These are phyloP conservation scores for Macrophomina phaseolina DNA, from an alignment of 2,329 filamentous ascomycete genomes.

Conservation along the genomic window DNA sequence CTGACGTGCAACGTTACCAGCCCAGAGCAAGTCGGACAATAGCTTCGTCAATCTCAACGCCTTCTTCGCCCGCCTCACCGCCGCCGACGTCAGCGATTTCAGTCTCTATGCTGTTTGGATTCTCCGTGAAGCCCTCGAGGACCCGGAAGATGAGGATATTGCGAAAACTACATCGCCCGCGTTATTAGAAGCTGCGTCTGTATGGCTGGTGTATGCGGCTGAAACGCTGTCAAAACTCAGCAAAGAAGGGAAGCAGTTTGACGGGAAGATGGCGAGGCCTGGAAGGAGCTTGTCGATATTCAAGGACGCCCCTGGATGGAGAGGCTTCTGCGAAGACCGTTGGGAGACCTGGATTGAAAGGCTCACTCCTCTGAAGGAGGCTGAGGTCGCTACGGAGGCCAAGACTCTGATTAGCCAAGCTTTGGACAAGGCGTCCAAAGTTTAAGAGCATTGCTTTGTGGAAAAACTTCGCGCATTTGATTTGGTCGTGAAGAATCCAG, in stretches of 20 bases:
- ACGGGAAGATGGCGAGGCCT: conserved; percentile 26
- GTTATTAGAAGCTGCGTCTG: conserved; percentile 1
- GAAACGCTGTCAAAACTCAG: conserved; percentile 9
- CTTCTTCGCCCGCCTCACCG: conserved; percentile 24
- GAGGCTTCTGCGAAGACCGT: conserved; percentile 23
- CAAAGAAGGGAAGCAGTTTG: conserved; percentile 25
- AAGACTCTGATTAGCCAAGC: conserved; percentile 10
- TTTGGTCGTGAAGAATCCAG: not conserved
- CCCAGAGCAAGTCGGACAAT: not conserved
- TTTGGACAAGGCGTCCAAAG: not conserved
- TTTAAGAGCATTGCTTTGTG: not conserved
- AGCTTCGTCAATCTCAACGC: conserved; percentile 26
- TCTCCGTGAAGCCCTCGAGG: conserved; percentile 27
- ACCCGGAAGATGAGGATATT: not conserved
- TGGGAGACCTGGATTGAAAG: conserved; percentile 25
- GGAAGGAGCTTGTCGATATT: conserved; percentile 22
- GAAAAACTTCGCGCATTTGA: not conserved
- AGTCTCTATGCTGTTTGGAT: conserved; percentile 28
- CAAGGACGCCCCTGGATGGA: conserved; percentile 25
- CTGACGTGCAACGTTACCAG: not conserved
- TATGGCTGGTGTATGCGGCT: conserved; percentile 23
- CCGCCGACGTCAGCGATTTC: conserved; percentile 19
- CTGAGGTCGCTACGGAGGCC: conserved; percentile 1
- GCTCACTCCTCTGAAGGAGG: conserved; percentile 6
- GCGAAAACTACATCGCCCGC: not conserved